Percentiles rank a stretch among this genome's conserved stretches.
Conservation (phyloP, 2,329 filamentous ascomycete genomes). For the Trichophyton benhamiae region DNA sequence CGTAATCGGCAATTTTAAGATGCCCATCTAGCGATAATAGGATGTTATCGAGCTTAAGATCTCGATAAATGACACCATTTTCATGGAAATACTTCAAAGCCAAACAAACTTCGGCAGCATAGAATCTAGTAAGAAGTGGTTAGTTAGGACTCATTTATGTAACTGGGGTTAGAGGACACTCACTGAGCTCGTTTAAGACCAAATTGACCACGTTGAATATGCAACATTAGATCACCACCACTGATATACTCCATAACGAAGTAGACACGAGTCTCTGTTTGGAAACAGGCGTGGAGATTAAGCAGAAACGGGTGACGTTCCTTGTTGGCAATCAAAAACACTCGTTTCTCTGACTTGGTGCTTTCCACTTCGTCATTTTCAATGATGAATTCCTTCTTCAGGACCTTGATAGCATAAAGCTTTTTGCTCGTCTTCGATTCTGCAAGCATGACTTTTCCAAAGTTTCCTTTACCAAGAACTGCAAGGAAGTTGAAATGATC, state of each 20-base stretch:
- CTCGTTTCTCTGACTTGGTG: slow-evolving; percentile 91
- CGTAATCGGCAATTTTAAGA: slow-evolving; percentile 97
- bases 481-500: slow-evolving; percentile 99
- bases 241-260: slow-evolving; percentile 99
- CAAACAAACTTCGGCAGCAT: slow-evolving; percentile 91
- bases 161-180: slow-evolving; percentile 27
- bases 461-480: slow-evolving; percentile 96
- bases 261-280: slow-evolving; percentile 95
- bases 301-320: slow-evolving; percentile 92
- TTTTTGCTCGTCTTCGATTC: slow-evolving; percentile 89
- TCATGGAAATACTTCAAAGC: slow-evolving; percentile 99
- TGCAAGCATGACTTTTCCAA: slow-evolving; percentile 98
- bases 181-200: slow-evolving; percentile 91
- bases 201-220: slow-evolving; percentile 94
- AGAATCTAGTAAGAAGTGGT: slow-evolving; percentile 52
- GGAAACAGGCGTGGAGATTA: slow-evolving; percentile 94
- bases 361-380: slow-evolving; percentile 99
- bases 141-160: background rate
- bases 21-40: slow-evolving; percentile 88
- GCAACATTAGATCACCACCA: slow-evolving; percentile 96
- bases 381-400: slow-evolving; percentile 99
- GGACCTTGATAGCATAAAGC: slow-evolving; percentile 93
- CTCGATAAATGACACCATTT: slow-evolving; percentile 93
- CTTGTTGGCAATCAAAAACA: slow-evolving; percentile 93
- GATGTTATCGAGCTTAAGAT: slow-evolving; percentile 76